These are phyloP conservation scores for Sclerotinia minor DNA, from an alignment of 2,329 filamentous ascomycete species.

Conservation along the genomic window DNA sequence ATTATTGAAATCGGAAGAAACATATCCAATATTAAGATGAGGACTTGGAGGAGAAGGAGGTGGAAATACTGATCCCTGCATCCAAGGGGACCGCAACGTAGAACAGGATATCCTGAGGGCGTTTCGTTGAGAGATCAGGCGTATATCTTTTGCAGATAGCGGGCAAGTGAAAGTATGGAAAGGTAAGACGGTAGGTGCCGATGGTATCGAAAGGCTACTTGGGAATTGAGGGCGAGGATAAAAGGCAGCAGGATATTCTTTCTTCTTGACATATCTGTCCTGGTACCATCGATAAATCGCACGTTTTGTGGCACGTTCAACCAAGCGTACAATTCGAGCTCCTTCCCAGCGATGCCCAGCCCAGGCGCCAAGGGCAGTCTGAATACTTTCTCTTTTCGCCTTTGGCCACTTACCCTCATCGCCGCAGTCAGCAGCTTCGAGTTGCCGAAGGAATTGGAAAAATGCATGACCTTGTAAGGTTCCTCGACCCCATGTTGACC, in stretches of 20 bases:
- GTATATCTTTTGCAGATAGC: constrained; percentile 85
- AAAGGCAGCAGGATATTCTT: constrained; percentile 54
- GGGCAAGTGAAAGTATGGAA: constrained; percentile 98
- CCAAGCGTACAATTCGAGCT: constrained; percentile 74
- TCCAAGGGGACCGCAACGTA: constrained; percentile 82
- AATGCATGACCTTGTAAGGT: constrained; percentile 60
- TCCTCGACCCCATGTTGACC: constrained; percentile 80
- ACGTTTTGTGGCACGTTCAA: constrained; percentile 79
- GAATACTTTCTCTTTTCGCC: constrained; percentile 42
- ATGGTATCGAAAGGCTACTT: constrained; percentile 70
- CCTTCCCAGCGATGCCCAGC: constrained; percentile 82
- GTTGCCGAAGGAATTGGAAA: constrained; percentile 43
- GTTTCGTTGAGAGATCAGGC: constrained; percentile 92
- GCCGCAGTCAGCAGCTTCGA: constrained; percentile 41
- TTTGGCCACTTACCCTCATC: constrained; percentile 39
- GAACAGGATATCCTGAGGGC: constrained; percentile 90
- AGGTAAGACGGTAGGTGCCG: constrained; percentile 89
- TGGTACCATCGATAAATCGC: constrained; percentile 85
- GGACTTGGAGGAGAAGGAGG: constrained; percentile 81
- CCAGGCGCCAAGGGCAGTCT: constrained; percentile 55
- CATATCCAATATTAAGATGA: constrained; percentile 87
- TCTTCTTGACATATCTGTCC: constrained; percentile 68
- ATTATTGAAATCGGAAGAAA: constrained; percentile 99
- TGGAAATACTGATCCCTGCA: constrained; percentile 76
- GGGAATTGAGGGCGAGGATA: constrained; percentile 78